A percentile compares a stretch with the other conserved stretches of the same genome.
These are phyloP conservation scores for Verticillium klebahnii DNA, from an alignment of 2,329 filamentous ascomycete genomes.

Conservation along the genomic window DNA sequence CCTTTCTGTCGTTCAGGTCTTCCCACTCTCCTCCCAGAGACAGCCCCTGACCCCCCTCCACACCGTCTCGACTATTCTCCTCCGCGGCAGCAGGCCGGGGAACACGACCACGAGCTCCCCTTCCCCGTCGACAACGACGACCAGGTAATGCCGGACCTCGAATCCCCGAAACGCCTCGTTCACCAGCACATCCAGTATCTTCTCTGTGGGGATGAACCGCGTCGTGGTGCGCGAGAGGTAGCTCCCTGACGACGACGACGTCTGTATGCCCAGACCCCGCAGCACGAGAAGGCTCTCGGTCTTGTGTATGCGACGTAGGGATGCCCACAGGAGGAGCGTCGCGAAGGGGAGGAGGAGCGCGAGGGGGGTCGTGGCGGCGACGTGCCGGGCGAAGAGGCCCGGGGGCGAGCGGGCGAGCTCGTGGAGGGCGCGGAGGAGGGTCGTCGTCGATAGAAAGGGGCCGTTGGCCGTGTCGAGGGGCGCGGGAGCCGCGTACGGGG, in stretches of 20 bases:
- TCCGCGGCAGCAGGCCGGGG: constrained; percentile 69
- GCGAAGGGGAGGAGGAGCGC: constrained; percentile 34
- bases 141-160: constrained; percentile 83
- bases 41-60: constrained; percentile 84
- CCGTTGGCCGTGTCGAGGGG: background rate
- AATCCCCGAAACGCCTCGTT: constrained; percentile 94
- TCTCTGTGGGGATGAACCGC: constrained; percentile 77
- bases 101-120: constrained; percentile 92
- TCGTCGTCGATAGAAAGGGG: constrained; percentile 5
- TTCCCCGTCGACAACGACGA: constrained; percentile 86
- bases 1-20: background rate
- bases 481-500: constrained; percentile 18
- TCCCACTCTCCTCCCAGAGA: constrained; percentile 58
- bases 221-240: constrained; percentile 51
- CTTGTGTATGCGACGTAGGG: constrained; percentile 43
- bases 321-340: constrained; percentile 33
- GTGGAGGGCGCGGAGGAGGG: constrained; percentile 11
- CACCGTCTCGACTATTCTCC: constrained; percentile 76
- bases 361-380: constrained; percentile 30
- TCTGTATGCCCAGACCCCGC: constrained; percentile 86
- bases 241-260: constrained; percentile 63
- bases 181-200: constrained; percentile 89
- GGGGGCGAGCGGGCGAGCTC: constrained; percentile 22
- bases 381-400: constrained; percentile 23
- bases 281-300: constrained; percentile 87